Evolutionary conservation across 1,284 basidiomycete genomes (phyloP).

Genomic region (Rhodotorula sp.): DNA sequence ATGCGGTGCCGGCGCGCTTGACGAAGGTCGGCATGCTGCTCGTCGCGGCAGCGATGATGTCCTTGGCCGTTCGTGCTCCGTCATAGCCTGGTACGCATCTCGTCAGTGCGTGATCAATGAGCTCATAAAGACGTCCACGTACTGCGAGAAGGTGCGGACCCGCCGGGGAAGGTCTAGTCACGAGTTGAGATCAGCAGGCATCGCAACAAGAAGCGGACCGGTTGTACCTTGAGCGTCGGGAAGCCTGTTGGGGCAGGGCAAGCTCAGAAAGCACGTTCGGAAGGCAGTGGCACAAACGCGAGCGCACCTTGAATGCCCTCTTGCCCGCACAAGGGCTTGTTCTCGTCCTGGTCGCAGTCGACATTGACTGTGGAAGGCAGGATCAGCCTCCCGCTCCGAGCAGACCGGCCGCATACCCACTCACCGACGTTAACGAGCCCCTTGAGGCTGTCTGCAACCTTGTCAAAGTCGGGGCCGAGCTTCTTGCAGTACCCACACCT

Average conservation of each 20-base stretch:
- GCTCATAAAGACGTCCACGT: slow-evolving; percentile 25
- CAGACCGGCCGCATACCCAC: neutral
- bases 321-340: slow-evolving; percentile 50
- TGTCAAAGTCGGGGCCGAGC: slow-evolving; percentile 50
- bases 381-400: neutral
- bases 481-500: slow-evolving; percentile 48
- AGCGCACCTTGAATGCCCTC: slow-evolving; percentile 49
- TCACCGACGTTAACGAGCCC: slow-evolving; percentile 52
- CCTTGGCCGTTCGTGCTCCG: slow-evolving; percentile 50
- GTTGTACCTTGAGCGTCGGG: slow-evolving; percentile 50
- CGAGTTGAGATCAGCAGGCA: neutral
- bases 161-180: slow-evolving; percentile 37
- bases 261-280: neutral
- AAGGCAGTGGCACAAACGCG: no score
- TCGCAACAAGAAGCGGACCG: no score
- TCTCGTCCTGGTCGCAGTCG: slow-evolving; percentile 52
- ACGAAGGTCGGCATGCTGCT: slow-evolving; percentile 50
- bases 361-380: slow-evolving; percentile 36
- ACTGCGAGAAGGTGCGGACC: slow-evolving; percentile 49
- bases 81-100: slow-evolving; percentile 45
- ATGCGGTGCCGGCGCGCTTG: slow-evolving; percentile 47
- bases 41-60: slow-evolving; percentile 50
- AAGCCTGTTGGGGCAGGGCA: slow-evolving; percentile 41
- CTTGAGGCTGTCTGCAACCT: slow-evolving; percentile 50
- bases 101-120: no score